These are phyloP conservation scores for Zygoascus sp. DNA, from an alignment of 1,139 yeast species.

Conservation along the genomic window DNA sequence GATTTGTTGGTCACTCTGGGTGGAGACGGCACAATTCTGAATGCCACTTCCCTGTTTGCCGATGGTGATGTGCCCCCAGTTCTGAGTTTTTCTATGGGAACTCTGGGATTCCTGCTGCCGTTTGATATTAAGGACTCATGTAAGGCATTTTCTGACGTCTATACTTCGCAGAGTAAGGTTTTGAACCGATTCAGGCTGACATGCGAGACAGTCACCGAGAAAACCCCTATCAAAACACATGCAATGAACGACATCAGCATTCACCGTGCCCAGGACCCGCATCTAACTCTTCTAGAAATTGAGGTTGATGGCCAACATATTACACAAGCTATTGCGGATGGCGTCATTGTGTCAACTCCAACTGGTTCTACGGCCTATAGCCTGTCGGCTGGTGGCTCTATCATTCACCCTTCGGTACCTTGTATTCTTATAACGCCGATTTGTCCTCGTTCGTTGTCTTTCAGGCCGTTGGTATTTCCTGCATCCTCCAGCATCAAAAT, in stretches of 20 bases:
- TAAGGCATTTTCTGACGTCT: slow-evolving; percentile 61
- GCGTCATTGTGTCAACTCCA: slow-evolving; percentile 79
- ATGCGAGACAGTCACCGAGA: slow-evolving; percentile 44
- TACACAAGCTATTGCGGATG: slow-evolving; percentile 90
- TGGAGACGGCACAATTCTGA: slow-evolving; percentile 90
- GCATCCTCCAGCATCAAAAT: slow-evolving; percentile 64
- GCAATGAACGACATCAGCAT: slow-evolving; percentile 90
- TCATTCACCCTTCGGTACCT: slow-evolving; percentile 83
- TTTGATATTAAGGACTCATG: slow-evolving; percentile 61
- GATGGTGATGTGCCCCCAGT: slow-evolving; percentile 68
- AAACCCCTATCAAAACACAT: slow-evolving; percentile 35
- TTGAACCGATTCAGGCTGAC: slow-evolving; percentile 72
- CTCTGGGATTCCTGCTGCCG: slow-evolving; percentile 85
- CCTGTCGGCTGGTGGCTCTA: slow-evolving; percentile 84
- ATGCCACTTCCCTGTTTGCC: slow-evolving; percentile 61
- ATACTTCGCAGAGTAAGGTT: slow-evolving; percentile 63
- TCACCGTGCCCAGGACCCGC: slow-evolving; percentile 87
- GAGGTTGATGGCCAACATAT: slow-evolving; percentile 74
- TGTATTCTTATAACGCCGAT: slow-evolving; percentile 82
- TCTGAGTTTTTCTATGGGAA: slow-evolving; percentile 83
- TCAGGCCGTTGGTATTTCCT: slow-evolving; percentile 81
- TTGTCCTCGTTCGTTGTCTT: slow-evolving; percentile 88
- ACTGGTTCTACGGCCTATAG: slow-evolving; percentile 96
- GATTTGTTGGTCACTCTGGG: slow-evolving; percentile 84
- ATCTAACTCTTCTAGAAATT: slow-evolving; percentile 75